Evolutionary conservation across 2,329 filamentous ascomycete species (phyloP).

Genomic region (Cordyceps farinosa): DNA sequence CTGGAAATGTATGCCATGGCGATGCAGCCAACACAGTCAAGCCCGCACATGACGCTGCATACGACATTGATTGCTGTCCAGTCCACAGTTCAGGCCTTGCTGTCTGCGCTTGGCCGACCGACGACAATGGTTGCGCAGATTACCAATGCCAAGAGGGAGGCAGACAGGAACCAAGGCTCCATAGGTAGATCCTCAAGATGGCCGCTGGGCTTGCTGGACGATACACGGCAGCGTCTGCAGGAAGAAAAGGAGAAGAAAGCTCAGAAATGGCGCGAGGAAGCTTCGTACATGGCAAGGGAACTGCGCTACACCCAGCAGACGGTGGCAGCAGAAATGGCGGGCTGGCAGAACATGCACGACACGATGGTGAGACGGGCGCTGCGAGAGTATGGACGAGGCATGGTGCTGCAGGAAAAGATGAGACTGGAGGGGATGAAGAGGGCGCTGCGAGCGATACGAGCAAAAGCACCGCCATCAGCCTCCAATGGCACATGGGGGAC

Average conservation of each 20-base stretch:
- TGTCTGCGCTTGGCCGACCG: conserved; percentile 75
- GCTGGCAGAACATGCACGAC: conserved; percentile 88
- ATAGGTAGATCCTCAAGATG: conserved; percentile 72
- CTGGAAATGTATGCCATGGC: conserved; percentile 68
- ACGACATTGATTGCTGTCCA: conserved; percentile 75
- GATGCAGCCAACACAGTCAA: conserved; percentile 64
- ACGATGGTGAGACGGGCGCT: conserved; percentile 71
- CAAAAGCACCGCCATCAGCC: not conserved
- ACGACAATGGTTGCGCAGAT: conserved; percentile 75
- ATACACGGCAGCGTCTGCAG: conserved; percentile 76
- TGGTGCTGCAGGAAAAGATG: conserved; percentile 76
- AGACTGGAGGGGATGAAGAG: conserved; percentile 76
- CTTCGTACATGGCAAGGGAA: conserved; percentile 72
- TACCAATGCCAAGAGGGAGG: conserved; percentile 65
- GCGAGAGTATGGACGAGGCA: conserved; percentile 69
- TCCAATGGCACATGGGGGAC: not conserved
- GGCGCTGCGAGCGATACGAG: conserved; percentile 64
- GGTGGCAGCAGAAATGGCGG: conserved; percentile 84
- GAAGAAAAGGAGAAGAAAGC: conserved; percentile 83
- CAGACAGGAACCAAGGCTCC: conserved; percentile 74
- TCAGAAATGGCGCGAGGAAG: conserved; percentile 64
- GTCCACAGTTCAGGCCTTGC: conserved; percentile 76
- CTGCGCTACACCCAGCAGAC: conserved; percentile 90
- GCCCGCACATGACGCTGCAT: conserved; percentile 70
- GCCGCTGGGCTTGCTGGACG: conserved; percentile 80